Base-by-base conservation (phyloP, 78 protist species). In the Tieghemostelium lacteum region DNA sequence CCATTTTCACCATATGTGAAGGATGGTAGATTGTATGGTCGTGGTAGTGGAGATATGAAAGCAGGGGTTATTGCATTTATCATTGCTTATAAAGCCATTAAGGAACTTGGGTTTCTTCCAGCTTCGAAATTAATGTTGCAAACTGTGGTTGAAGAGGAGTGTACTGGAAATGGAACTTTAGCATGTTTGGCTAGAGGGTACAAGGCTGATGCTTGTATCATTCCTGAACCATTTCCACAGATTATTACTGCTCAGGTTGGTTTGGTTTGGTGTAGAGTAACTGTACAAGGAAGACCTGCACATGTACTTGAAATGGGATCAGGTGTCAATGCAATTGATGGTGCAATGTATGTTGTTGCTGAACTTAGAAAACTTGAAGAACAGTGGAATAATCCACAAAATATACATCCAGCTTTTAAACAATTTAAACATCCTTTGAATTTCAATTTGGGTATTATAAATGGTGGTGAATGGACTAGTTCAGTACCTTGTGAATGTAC, bases 21-120 rank as follows among this genome's bases (percentile, higher is more conserved):
- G 42, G 89, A 80, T 29, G 89, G 89, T 14, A 24, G 89, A 39
- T 33, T 80, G 12, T 80, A 80, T 39, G 89, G 89, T 29, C 57
- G 89, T 54, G 89, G 89, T 16, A 34, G 58, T 55, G 89, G 89
- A 55, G 89, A 80, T 67, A 80, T 80, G 89, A 80, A 80, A 34
- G 89, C 89, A 4, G 89, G 89, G 39, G 26, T 80, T 5, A 42
- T 80, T 62, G 65, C 89, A 14, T 80, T 69, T 17, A 73, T 80
- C 24, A 80, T 80, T 50, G 89, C 89, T 19, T 39, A 24, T 29
- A 80, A 67, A 58, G 89, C 89, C 42, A 29, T 80, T 7, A 54
- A 33, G 28, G 89, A 80, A 12, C 39, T 80, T 0, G 89, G 89
- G 22, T 80, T 69, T 39, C 66, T 62, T n/a, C 89, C 89, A 54